Conservation (phyloP, 2,329 filamentous ascomycete genomes). For the Geoglossum cookeanum region DNA sequence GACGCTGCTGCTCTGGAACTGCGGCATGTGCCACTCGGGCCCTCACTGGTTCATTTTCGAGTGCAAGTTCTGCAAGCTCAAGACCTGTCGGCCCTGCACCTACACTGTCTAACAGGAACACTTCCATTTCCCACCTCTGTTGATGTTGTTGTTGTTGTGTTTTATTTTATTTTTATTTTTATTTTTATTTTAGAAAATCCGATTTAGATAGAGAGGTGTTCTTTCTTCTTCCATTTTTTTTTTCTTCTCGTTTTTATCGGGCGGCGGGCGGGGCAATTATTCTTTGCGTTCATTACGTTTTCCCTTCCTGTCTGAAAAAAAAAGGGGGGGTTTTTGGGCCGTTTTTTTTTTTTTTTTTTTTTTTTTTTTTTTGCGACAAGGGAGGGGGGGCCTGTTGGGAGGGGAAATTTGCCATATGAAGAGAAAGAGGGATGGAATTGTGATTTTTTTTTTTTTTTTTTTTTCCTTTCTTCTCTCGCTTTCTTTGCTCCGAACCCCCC, state of each 20-base stretch:
- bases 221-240: background rate
- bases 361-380: background rate
- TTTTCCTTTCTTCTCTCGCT: background rate
- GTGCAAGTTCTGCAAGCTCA: conserved; percentile 30
- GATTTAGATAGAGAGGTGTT: background rate
- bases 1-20: conserved; percentile 31
- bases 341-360: background rate
- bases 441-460: background rate
- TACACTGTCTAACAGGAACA: conserved; percentile 5
- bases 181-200: background rate
- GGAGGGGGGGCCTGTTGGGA: no score
- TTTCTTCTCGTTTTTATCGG: no score
- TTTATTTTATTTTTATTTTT: background rate
- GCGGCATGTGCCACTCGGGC: conserved; percentile 31
- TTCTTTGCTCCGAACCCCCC: background rate
- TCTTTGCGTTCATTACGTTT: no score
- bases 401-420: background rate
- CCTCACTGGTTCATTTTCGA: conserved; percentile 32
- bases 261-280: no score
- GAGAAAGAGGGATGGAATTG: background rate
- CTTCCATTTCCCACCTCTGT: background rate
- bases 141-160: no score
- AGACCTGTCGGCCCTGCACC: conserved; percentile 29
- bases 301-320: no score
- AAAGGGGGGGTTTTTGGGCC: no score